phyloP scores from a whole-genome alignment of 225 moss, liverwort and hornwort genomes.

The Polytrichum commune region DNA sequence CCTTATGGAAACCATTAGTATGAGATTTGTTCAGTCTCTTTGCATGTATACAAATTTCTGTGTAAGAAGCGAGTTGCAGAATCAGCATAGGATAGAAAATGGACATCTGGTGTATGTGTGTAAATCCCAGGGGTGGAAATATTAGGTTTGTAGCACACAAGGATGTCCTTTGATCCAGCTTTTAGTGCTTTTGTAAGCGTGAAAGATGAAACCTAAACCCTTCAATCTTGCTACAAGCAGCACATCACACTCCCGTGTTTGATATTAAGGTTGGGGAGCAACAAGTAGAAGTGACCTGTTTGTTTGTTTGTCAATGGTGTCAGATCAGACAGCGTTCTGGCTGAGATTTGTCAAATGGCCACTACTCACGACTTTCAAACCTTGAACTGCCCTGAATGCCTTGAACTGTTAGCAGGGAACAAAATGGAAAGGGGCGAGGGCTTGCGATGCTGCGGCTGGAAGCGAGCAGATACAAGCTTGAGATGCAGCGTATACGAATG shows the following conservation, averaged over 20 bases:
- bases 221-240: background rate
- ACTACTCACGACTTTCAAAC: background rate
- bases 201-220: background rate
- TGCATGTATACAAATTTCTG: no score
- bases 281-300: background rate
- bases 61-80: background rate
- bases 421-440: conserved; percentile 44
- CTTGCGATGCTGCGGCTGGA: conserved; percentile 56
- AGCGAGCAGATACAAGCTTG: conserved; percentile 55
- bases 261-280: background rate
- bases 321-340: conserved; percentile 1
- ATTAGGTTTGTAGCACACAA: no score
- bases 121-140: background rate
- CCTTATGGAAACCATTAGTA: background rate
- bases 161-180: background rate
- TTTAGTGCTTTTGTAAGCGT: no score
- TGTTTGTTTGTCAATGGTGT: conserved; percentile 7
- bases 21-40: no score
- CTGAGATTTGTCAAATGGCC: background rate
- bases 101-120: background rate
- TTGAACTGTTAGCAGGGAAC: conserved; percentile 28
- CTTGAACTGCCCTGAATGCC: background rate
- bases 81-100: background rate
- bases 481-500: conserved; percentile 45
- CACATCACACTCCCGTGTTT: background rate